Percentiles rank a stretch among this genome's conserved stretches.
These are phyloP conservation scores for Zasmidium angulare DNA, from an alignment of 2,329 filamentous ascomycete species.

Conservation along the genomic window DNA sequence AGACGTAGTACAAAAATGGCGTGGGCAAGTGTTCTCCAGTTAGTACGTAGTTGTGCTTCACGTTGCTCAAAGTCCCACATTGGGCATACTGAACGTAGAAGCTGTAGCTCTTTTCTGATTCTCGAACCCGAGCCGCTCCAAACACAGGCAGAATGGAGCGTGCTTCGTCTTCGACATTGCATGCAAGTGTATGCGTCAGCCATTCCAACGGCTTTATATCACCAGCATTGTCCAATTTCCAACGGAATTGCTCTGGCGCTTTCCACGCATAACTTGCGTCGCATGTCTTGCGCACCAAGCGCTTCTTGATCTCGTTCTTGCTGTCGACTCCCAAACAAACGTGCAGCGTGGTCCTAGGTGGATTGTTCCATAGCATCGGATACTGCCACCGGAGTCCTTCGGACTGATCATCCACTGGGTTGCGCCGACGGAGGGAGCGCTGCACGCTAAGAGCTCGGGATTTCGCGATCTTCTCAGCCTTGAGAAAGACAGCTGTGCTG, in stretches of 20 bases:
- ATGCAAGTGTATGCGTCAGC: neutral
- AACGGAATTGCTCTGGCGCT: neutral
- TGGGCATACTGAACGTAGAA: neutral
- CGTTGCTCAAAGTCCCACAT: neutral
- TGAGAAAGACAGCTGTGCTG: no score
- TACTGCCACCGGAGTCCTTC: no score
- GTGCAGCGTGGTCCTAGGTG: no score
- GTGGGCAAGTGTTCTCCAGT: constrained; percentile 11
- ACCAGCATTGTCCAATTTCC: neutral
- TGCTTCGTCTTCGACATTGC: neutral
- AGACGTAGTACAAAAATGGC: constrained; percentile 17
- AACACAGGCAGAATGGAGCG: neutral
- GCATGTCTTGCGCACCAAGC: neutral
- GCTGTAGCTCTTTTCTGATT: neutral
- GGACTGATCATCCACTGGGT: no score
- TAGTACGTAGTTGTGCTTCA: neutral
- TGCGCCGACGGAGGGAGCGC: no score
- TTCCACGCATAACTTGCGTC: neutral
- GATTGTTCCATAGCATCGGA: no score
- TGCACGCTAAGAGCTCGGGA: no score
- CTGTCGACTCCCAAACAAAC: neutral
- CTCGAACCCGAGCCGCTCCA: neutral
- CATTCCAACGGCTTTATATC: neutral
- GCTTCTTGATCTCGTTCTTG: neutral
- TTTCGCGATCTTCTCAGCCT: no score